phyloP scores from a whole-genome alignment of 441 rosid genomes.

The Gossypium lobatum region DNA sequence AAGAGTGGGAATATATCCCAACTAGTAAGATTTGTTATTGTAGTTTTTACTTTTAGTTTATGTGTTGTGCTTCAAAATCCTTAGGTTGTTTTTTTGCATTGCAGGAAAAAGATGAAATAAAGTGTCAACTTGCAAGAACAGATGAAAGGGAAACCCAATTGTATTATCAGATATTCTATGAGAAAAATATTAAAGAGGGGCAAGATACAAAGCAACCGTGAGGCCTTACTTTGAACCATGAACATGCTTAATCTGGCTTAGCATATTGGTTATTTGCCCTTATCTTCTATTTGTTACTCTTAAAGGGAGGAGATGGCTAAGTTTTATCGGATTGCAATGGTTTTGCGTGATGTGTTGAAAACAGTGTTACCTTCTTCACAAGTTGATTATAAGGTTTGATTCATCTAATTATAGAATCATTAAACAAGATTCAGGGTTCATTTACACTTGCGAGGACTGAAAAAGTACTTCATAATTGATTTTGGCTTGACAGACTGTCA shows the following conservation, averaged over 20 bases:
- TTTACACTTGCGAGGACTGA: slow-evolving; percentile 16
- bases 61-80: not conserved
- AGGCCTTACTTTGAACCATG: slow-evolving; percentile 28
- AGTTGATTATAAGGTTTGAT: slow-evolving; percentile 60
- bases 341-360: slow-evolving; percentile 72
- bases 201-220: slow-evolving; percentile 65
- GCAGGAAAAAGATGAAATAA: slow-evolving; percentile 62
- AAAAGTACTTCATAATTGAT: not conserved
- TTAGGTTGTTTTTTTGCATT: slow-evolving; percentile 18
- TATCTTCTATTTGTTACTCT: slow-evolving; percentile 17
- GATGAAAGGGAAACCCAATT: slow-evolving; percentile 67
- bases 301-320: slow-evolving; percentile 94
- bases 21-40: not conserved
- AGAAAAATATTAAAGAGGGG: slow-evolving; percentile 50
- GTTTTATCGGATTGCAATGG: slow-evolving; percentile 70
- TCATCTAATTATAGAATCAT: slow-evolving; percentile 6
- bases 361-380: slow-evolving; percentile 45
- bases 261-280: slow-evolving; percentile 17
- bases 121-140: slow-evolving; percentile 36
- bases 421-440: slow-evolving; percentile 2
- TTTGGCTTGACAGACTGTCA: slow-evolving; percentile 45
- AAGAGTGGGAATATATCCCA: not conserved
- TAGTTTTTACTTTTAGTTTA: not conserved
- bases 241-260: slow-evolving; percentile 12
- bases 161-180: slow-evolving; percentile 63